Evolutionary conservation across 2,329 filamentous ascomycete genomes (phyloP), one percentile per base, ranked within the genome.

Genomic region (Colletotrichum kahawae): DNA sequence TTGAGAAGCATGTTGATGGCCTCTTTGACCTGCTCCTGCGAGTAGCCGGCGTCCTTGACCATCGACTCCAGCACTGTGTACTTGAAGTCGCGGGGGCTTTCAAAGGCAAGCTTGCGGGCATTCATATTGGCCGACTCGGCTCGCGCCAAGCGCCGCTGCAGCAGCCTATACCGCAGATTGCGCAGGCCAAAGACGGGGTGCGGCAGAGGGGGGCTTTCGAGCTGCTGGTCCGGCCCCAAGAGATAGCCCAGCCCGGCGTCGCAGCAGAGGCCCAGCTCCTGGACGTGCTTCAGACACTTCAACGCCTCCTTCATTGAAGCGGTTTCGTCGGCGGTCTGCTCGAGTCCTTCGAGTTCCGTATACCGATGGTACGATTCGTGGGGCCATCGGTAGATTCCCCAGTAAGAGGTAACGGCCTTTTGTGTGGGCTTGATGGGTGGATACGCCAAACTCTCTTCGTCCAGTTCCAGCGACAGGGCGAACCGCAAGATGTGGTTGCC

Each of bases 161-260:
- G 66, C 78, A n/a, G 78, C 57, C 69, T 70, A 16, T 60, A 64
- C 31, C 57, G 75, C 21, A 62, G 65, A 16, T 56, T 65, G 57
- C 77, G 66, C 2, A 76, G 64, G 13, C 77, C 77, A 74, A 87
- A 87, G n/a, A 87, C 81, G 4, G 83, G 80, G 18, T 82, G 81
- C 7, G 77, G 80, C 38, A 77, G 74, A 2, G 84, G 84, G 21
- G 85, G 83, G 62, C 89, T 84, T 24, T 89, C 84, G 7, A 85
- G 84, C 60, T 88, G 88, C 21, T 87, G 83, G 80, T 94, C 92
- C 2, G 92, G 90, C 1, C 92, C 92, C 62, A 85, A 85, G 13
- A 95, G 86, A 87, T 92, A 94, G 13, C 93, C 93, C 48, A 94
- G 85, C 12, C 93, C 92, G 71, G 89, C 92, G 79, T 94, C 91